Base-by-base conservation (phyloP, 352 stramenopile genomes). In the Phytophthora agathidicida region DNA sequence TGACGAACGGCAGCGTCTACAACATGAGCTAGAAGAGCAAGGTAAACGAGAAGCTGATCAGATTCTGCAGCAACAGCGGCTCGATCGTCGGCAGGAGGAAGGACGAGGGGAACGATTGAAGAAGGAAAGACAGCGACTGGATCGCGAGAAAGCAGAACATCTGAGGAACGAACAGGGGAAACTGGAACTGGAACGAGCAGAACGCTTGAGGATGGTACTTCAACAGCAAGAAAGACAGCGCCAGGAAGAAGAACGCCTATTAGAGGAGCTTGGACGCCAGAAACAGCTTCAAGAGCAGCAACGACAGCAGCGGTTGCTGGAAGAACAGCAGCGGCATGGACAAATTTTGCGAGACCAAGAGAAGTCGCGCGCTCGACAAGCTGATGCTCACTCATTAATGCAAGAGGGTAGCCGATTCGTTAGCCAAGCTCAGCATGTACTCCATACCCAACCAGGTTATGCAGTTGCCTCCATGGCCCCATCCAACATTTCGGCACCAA, bases 391-490 rank as follows among this genome's bases (percentile, higher is more conserved):
- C 0, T 50, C 32, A 13, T 19, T 54, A 9, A 46, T 42, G 31
- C 46, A 42, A 10, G 26, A 69, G 31, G 36, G 60, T 16, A 67
- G 39, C 33, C 37, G 7, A 36, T 60, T 41, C 16, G 46, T 68
- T 16, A 61, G 48, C 41, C 54, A 71, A 41, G 55, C 55, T 24
- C 49, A 75, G 31, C 55, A 71, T 61, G 27, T 60, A 9, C 22
- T 62, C 24, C 54, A 50, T 31, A 24, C 45, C 6, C 60, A 61
- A 17, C 36, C 60, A 64, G 45, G 35, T 24, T 68, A 46, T 33
- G 27, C 28, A 23, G 36, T 49, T 36, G 37, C 48, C 23, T 67
- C 48, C 10, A 61, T 60, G 43, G 16, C 54, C 4, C 43, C 46
- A n/a, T 22, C 60, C 10, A 63, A 13, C 11, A 54, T 58, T 42